phyloP scores from a whole-genome alignment of 2,329 filamentous ascomycete species.

The Metarhizium robertsii region DNA sequence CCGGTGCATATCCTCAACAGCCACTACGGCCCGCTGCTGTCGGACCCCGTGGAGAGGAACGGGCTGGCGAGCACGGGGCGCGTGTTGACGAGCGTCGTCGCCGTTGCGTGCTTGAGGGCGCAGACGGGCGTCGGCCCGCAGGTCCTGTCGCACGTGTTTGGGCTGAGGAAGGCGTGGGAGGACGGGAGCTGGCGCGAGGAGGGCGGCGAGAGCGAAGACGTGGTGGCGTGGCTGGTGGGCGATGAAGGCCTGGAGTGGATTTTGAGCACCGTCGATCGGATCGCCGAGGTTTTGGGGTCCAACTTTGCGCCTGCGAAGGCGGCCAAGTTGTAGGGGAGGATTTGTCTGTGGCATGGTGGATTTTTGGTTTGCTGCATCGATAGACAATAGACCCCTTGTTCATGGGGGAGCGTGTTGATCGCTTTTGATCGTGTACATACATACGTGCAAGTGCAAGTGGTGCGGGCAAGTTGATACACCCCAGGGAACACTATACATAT shows the following conservation, averaged over 20 bases:
- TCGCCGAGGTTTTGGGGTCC: conserved; percentile 34
- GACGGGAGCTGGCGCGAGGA: conserved; percentile 46
- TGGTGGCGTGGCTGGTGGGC: conserved; percentile 29
- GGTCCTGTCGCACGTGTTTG: conserved; percentile 73
- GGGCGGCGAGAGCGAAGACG: conserved; percentile 23
- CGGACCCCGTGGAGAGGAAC: conserved; percentile 47
- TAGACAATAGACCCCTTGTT: too few species aligned
- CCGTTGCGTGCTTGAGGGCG: conserved; percentile 63
- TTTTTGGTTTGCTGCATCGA: background rate
- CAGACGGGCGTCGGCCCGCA: conserved; percentile 79
- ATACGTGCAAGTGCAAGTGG: too few species aligned
- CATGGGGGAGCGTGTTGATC: too few species aligned
- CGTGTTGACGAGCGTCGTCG: conserved; percentile 63
- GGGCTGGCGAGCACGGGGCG: conserved; percentile 52
- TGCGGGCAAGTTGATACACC: too few species aligned
- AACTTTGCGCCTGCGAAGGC: conserved; percentile 22
- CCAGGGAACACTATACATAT: too few species aligned
- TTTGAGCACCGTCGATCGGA: conserved; percentile 32
- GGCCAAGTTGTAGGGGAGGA: conserved; percentile 6
- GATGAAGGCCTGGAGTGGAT: conserved; percentile 40
- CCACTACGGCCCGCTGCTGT: conserved; percentile 66
- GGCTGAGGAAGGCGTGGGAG: conserved; percentile 64
- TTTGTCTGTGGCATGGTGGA: background rate
- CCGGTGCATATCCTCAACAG: conserved; percentile 69
- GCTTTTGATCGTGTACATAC: too few species aligned